Evolutionary conservation across 768 basidiomycete species (phyloP).

Genomic region (Tylopilus balloui): DNA sequence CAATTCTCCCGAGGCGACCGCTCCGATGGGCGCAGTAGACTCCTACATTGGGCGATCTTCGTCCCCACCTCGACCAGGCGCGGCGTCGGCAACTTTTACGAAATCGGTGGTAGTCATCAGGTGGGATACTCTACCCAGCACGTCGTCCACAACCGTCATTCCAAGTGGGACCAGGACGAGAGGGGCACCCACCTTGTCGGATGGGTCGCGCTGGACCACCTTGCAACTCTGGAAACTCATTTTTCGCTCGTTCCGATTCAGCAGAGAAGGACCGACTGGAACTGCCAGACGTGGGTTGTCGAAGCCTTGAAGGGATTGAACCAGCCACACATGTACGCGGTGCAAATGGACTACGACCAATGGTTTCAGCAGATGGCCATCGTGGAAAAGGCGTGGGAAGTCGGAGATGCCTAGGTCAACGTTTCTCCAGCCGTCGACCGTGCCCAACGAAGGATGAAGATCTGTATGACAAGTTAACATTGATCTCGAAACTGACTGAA

Average conservation of each 20-base stretch:
- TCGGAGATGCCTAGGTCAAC: slow-evolving; percentile 8
- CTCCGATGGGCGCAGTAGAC: background rate
- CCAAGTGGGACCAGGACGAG: slow-evolving; percentile 12
- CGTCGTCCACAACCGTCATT: slow-evolving; percentile 12
- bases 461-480: background rate
- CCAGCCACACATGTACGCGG: slow-evolving; percentile 11
- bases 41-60: slow-evolving; percentile 23
- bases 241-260: slow-evolving; percentile 12
- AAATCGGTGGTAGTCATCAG: slow-evolving; percentile 9
- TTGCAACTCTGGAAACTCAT: slow-evolving; percentile 5
- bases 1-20: slow-evolving; percentile 13
- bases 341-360: slow-evolving; percentile 12
- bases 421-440: background rate
- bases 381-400: slow-evolving; percentile 15
- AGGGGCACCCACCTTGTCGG: slow-evolving; percentile 13
- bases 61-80: slow-evolving; percentile 17
- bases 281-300: slow-evolving; percentile 21
- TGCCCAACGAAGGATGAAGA: background rate
- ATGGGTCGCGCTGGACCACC: slow-evolving; percentile 1
- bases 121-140: slow-evolving; percentile 15
- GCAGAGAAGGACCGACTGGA: slow-evolving; percentile 13
- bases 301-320: slow-evolving; percentile 16
- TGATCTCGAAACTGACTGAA: background rate
- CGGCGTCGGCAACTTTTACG: slow-evolving; percentile 21
- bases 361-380: slow-evolving; percentile 16